Percentiles rank a stretch among this genome's conserved stretches.
phyloP scores from a whole-genome alignment of 148 eudicot genomes.

The Camellia sinensis region DNA sequence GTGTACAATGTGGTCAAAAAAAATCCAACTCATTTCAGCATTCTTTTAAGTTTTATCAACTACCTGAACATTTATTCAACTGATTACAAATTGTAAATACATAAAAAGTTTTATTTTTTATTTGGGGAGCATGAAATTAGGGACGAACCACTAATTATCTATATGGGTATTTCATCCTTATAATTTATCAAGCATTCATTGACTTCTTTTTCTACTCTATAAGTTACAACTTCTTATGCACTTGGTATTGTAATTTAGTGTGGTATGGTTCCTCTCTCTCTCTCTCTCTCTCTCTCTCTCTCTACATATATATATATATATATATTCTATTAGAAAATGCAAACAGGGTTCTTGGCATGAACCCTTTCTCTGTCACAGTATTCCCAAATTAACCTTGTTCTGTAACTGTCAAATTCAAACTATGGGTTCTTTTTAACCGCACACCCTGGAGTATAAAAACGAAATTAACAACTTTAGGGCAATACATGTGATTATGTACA shows the following conservation, averaged over 20 bases:
- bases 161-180: neutral
- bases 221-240: neutral
- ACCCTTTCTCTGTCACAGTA: too few relatives aligned
- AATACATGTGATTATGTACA: too few relatives aligned
- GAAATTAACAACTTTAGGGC: too few relatives aligned
- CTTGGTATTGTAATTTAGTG: neutral
- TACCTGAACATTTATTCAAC: neutral
- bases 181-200: neutral
- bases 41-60: neutral
- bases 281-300: slow-evolving; percentile 3
- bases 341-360: too few relatives aligned
- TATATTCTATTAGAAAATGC: too few relatives aligned
- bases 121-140: neutral
- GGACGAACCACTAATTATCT: neutral
- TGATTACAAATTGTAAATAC: neutral
- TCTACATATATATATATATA: too few relatives aligned
- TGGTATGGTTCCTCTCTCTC: too few relatives aligned
- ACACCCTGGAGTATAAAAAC: too few relatives aligned
- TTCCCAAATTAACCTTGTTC: too few relatives aligned
- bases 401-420: too few relatives aligned
- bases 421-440: too few relatives aligned
- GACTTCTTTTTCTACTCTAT: neutral
- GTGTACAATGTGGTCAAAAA: neutral
- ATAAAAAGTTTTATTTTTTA: neutral
- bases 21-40: neutral